Percentiles rank a stretch among this genome's conserved stretches.
Conservation (phyloP, 2,329 filamentous ascomycete genomes). For the Tolypocladium sp. region DNA sequence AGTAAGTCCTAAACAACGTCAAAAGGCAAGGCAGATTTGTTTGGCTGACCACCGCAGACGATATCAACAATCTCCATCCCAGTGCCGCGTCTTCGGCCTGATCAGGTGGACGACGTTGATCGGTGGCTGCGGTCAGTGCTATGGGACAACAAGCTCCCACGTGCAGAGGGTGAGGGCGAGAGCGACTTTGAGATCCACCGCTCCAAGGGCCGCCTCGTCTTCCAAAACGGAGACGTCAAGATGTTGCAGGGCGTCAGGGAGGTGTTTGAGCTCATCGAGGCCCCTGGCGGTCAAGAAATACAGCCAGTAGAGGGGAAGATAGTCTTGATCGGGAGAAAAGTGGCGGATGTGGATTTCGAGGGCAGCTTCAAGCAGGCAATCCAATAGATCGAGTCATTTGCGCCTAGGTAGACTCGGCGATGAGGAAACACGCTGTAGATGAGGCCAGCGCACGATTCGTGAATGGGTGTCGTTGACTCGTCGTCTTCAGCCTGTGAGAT, state of each 20-base stretch:
- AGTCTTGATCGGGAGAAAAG: conserved; percentile 52
- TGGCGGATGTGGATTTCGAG: conserved; percentile 42
- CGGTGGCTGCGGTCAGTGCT: conserved; percentile 73
- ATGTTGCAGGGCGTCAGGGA: conserved; percentile 89
- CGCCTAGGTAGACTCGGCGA: neutral
- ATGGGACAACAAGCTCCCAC: conserved; percentile 66
- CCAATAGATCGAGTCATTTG: conserved; percentile 4
- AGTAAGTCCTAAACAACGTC: conserved; percentile 35
- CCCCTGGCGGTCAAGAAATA: conserved; percentile 22
- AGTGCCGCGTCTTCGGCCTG: conserved; percentile 48
- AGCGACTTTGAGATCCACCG: conserved; percentile 71
- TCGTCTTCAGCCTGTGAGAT: neutral
- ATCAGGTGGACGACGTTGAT: conserved; percentile 59
- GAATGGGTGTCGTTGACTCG: neutral
- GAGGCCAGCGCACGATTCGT: neutral
- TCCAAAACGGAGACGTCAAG: conserved; percentile 56
- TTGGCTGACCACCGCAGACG: conserved; percentile 39
- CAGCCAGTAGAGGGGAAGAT: conserved; percentile 41
- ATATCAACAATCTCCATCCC: conserved; percentile 76
- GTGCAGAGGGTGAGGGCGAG: conserved; percentile 21
- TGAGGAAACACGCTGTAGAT: neutral
- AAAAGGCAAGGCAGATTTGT: neutral
- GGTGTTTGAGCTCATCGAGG: conserved; percentile 83
- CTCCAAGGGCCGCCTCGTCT: conserved; percentile 68
- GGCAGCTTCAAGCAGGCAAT: conserved; percentile 28